Conservation (phyloP, 352 stramenopile species). For the Globisporangium acanthophoron region DNA sequence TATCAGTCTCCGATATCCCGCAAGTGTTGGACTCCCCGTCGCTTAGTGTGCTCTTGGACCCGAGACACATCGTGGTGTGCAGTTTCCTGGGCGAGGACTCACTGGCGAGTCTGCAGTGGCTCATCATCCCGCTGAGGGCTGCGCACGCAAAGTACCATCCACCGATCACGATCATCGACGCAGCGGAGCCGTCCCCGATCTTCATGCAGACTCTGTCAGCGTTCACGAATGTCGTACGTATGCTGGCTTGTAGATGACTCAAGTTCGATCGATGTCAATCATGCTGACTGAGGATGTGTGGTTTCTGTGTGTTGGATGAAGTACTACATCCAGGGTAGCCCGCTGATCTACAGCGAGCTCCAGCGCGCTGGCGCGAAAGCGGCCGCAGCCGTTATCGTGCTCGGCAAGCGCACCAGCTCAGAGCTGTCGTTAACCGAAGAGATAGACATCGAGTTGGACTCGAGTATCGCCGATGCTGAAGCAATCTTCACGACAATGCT, state of each 20-base stretch:
- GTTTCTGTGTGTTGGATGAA: conserved; percentile 7
- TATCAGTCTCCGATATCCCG: conserved; percentile 16
- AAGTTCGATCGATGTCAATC: not conserved
- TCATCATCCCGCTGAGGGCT: conserved; percentile 62
- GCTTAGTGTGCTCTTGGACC: conserved; percentile 54
- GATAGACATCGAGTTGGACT: conserved; percentile 54
- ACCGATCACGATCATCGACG: conserved; percentile 78
- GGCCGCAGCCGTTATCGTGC: conserved; percentile 69
- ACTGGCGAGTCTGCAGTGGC: conserved; percentile 67
- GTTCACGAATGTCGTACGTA: conserved; percentile 69
- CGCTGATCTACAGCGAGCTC: conserved; percentile 69
- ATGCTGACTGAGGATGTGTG: not conserved
- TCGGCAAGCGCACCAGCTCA: conserved; percentile 61
- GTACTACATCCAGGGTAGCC: conserved; percentile 80
- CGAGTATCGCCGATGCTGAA: conserved; percentile 72
- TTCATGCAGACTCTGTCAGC: conserved; percentile 39
- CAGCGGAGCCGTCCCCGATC: conserved; percentile 42
- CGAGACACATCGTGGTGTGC: conserved; percentile 74
- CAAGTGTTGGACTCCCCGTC: conserved; percentile 43
- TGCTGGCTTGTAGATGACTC: not conserved
- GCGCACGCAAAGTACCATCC: conserved; percentile 43
- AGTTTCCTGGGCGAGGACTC: conserved; percentile 81
- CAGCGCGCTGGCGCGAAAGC: conserved; percentile 78
- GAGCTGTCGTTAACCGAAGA: conserved; percentile 23
- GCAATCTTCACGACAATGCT: conserved; percentile 86